A percentile compares a stretch with the other conserved stretches of the same genome.
Evolutionary conservation across 2,329 filamentous ascomycete genomes (phyloP).

Genomic region (Neofusicoccum ribis): DNA sequence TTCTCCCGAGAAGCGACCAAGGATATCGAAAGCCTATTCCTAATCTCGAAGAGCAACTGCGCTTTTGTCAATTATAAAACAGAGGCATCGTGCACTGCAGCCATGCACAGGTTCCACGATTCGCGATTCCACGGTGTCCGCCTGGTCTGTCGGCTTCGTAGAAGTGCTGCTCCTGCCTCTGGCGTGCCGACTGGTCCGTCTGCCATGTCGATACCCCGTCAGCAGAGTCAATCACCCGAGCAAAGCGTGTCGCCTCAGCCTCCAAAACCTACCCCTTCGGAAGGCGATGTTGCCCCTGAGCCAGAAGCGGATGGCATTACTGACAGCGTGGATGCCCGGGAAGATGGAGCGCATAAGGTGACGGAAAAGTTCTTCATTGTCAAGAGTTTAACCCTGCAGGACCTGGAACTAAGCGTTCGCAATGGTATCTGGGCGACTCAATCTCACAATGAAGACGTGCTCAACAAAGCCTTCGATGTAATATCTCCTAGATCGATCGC

Average conservation of each 20-base stretch:
- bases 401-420: conserved; percentile 82
- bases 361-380: conserved; percentile 86
- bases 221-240: conserved; percentile 29
- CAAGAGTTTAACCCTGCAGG: conserved; percentile 88
- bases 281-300: background rate
- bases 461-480: conserved; percentile 84
- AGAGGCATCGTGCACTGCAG: conserved; percentile 70
- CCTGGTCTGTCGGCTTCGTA: conserved; percentile 79
- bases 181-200: conserved; percentile 59
- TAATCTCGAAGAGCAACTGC: conserved; percentile 96
- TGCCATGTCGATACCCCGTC: conserved; percentile 39
- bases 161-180: conserved; percentile 49
- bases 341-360: conserved; percentile 36
- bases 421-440: conserved; percentile 95
- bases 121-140: conserved; percentile 84
- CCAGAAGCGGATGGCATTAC: background rate
- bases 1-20: conserved; percentile 75
- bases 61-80: conserved; percentile 94
- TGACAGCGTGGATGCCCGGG: conserved; percentile 21
- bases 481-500: conserved; percentile 23
- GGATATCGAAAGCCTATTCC: conserved; percentile 82
- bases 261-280: conserved; percentile 17
- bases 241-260: conserved; percentile 21
- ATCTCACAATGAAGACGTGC: conserved; percentile 80
- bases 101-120: conserved; percentile 84